phyloP scores from a whole-genome alignment of 2,329 filamentous ascomycete genomes.

The Penicillium sp. region DNA sequence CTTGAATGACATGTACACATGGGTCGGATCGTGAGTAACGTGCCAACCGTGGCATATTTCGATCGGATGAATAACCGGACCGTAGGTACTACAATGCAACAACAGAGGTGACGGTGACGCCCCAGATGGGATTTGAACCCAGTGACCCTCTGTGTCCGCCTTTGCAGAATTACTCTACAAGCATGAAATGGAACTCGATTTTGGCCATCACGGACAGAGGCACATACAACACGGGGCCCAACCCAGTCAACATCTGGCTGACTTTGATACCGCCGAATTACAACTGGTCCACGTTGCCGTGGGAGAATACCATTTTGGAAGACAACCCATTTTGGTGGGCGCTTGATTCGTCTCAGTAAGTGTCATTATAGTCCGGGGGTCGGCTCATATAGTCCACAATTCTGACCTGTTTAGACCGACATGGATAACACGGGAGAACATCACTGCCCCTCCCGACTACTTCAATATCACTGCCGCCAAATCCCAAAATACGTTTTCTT shows the following conservation, averaged over 20 bases:
- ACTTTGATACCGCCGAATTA: not conserved
- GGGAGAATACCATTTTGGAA: not conserved
- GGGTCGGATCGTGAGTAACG: constrained; percentile 4
- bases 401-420: not conserved
- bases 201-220: not conserved
- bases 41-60: not conserved
- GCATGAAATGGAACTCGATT: not conserved
- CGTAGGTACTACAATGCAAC: constrained; percentile 4
- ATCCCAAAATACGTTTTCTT: too few relatives aligned
- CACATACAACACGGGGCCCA: not conserved
- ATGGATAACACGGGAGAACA: too few relatives aligned
- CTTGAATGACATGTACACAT: not conserved
- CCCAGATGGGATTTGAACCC: not conserved
- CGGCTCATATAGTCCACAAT: not conserved
- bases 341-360: not conserved
- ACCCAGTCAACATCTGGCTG: not conserved
- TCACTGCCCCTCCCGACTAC: too few relatives aligned
- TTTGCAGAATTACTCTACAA: not conserved
- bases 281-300: not conserved
- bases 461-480: too few relatives aligned
- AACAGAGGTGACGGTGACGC: not conserved
- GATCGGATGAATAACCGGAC: not conserved
- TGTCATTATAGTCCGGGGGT: not conserved
- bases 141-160: not conserved
- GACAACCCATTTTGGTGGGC: not conserved